Base-by-base conservation (phyloP, 805 yeast species). In the Ogataea saltuana region DNA sequence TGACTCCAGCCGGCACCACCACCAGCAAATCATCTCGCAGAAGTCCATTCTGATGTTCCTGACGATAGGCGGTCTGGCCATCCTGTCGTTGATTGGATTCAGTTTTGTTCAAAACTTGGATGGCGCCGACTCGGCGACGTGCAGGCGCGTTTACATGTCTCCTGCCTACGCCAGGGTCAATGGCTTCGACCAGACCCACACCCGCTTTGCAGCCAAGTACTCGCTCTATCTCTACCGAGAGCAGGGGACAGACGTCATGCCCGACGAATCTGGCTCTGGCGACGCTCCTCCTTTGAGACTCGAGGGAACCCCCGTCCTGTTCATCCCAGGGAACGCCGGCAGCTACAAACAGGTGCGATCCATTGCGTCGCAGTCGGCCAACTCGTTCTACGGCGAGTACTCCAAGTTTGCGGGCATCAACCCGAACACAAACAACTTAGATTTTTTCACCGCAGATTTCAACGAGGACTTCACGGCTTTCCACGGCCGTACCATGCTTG, bases 301-400 rank as follows among this genome's bases (percentile, higher is more conserved):
- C 15, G 73, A 70, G 42, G 98, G 98, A 0, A 75, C 86, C 1
- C 99, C 99, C 0, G 89, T 88, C 1, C 67, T 93, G 12, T 93
- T 93, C 63, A 85, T 95, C 30, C 99, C 99, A 1, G 99, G 99
- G 0, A 93, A 95, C 60, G 99, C 99, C 0, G 99, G 99, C 1
- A 83, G 95, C 44, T 89, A 80, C 62, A 78, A 80, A 51, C 99
- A 93, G 63, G 95, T 79, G 8, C 71, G 99, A 40, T 87, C 97
- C 1, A 76, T 91, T n/a, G 98, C 97, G 0, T 81, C 97, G 1
- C 85, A 84, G 51, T 70, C 86, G 18, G 75, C 96, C 1, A 71
- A 73, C 31, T 53, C 76, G 3, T 83, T 69, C 52, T 74, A 68
- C 50, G 74, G 74, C 3, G 61, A 58, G 40, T 33, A 59, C 12